These are phyloP conservation scores for Trichoderma atrobrunneum DNA, from an alignment of 2,329 filamentous ascomycete genomes.

Conservation along the genomic window DNA sequence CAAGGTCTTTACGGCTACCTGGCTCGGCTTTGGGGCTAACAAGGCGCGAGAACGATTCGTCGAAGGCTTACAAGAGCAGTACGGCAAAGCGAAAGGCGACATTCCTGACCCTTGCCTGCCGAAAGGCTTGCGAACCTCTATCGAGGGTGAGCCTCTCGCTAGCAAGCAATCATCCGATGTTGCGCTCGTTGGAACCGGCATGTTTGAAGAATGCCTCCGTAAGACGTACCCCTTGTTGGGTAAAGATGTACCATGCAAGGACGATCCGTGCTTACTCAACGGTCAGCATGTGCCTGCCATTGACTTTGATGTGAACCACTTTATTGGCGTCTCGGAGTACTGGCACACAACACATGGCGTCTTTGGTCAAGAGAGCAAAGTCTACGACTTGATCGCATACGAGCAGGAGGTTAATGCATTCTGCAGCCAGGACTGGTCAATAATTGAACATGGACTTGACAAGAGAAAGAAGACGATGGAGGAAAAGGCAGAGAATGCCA, in stretches of 20 bases:
- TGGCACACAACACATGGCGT: constrained; percentile 98
- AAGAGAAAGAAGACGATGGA: constrained; percentile 70
- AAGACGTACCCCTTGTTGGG: constrained; percentile 82
- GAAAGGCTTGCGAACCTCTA: constrained; percentile 66
- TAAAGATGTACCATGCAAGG: constrained; percentile 80
- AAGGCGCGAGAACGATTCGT: constrained; percentile 84
- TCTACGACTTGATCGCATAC: constrained; percentile 88
- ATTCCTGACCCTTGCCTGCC: constrained; percentile 91
- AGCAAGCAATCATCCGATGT: constrained; percentile 38
- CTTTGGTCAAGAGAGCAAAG: constrained; percentile 74
- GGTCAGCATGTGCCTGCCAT: constrained; percentile 92
- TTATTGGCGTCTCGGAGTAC: constrained; percentile 95
- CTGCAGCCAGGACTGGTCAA: constrained; percentile 77
- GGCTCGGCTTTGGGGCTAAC: constrained; percentile 96
- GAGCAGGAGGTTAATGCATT: constrained; percentile 81
- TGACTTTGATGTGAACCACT: constrained; percentile 96
- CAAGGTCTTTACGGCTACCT: constrained; percentile 90
- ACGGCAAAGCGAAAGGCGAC: constrained; percentile 58
- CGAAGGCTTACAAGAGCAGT: constrained; percentile 67
- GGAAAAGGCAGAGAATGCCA: constrained; percentile 73
- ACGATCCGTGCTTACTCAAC: constrained; percentile 83
- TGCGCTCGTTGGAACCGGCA: constrained; percentile 75
- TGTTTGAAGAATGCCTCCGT: constrained; percentile 79
- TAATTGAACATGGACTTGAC: constrained; percentile 66
- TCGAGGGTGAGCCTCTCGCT: constrained; percentile 61